Evolutionary conservation across 495 filamentous ascomycete species (phyloP).

Genomic region (Tuber umbilicatum): DNA sequence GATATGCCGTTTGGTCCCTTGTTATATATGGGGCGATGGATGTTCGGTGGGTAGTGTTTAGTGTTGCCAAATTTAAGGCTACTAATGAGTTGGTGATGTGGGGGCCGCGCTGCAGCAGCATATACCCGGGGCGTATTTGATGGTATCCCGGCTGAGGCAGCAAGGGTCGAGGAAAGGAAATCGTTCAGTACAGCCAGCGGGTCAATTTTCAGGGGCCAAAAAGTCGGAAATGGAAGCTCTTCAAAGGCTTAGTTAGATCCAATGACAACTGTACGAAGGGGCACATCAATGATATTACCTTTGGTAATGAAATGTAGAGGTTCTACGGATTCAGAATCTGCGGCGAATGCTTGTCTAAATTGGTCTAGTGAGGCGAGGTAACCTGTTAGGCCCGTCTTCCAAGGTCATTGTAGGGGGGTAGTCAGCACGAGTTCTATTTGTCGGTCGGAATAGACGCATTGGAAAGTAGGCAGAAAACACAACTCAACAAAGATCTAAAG

Average conservation of each 20-base stretch:
- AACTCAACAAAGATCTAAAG: neutral
- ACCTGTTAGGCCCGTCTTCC: slow-evolving; percentile 70
- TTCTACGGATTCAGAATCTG: slow-evolving; percentile 70
- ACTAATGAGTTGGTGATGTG: slow-evolving; percentile 73
- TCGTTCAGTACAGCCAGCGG: slow-evolving; percentile 54
- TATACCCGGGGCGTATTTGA: slow-evolving; percentile 66
- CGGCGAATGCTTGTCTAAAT: slow-evolving; percentile 66
- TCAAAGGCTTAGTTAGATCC: slow-evolving; percentile 10
- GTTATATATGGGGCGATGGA: slow-evolving; percentile 74
- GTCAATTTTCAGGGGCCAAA: slow-evolving; percentile 54
- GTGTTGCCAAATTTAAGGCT: slow-evolving; percentile 78
- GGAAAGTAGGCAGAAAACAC: neutral
- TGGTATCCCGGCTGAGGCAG: slow-evolving; percentile 47
- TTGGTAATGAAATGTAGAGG: slow-evolving; percentile 93
- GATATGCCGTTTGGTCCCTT: slow-evolving; percentile 87
- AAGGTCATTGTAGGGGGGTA: slow-evolving; percentile 51
- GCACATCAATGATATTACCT: slow-evolving; percentile 43
- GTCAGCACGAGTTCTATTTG: neutral
- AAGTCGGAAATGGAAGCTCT: slow-evolving; percentile 63
- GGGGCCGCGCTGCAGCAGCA: slow-evolving; percentile 71
- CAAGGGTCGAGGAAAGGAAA: slow-evolving; percentile 52
- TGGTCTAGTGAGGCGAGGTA: slow-evolving; percentile 79
- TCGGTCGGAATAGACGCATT: neutral
- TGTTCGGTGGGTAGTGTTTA: slow-evolving; percentile 61
- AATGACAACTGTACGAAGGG: neutral